Evolutionary conservation across 1,139 yeast species (phyloP).

Genomic region (Lodderomyces margitis): DNA sequence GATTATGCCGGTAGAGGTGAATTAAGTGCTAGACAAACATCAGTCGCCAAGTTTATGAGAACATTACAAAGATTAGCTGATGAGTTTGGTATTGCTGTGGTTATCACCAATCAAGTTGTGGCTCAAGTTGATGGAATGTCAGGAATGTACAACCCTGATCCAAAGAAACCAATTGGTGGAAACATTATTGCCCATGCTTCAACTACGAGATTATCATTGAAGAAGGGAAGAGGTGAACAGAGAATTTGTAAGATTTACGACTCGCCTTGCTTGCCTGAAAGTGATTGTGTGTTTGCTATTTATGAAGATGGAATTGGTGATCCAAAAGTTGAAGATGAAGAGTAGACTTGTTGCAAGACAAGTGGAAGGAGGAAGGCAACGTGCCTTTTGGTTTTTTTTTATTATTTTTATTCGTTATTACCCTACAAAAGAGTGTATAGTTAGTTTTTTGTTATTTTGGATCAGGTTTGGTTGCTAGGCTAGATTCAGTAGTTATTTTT

Average conservation of each 20-base stretch:
- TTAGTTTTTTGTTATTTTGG: too few species aligned
- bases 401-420: neutral
- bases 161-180: slow-evolving; percentile 99
- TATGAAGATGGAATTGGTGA: slow-evolving; percentile 98
- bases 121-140: slow-evolving; percentile 96
- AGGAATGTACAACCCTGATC: slow-evolving; percentile 86
- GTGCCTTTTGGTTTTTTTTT: neutral
- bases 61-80: slow-evolving; percentile 91
- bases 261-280: slow-evolving; percentile 93
- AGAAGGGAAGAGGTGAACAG: slow-evolving; percentile 88
- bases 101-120: slow-evolving; percentile 97
- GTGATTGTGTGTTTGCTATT: slow-evolving; percentile 92
- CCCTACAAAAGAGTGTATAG: neutral
- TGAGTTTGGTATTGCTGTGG: slow-evolving; percentile 97
- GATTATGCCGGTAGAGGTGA: slow-evolving; percentile 97
- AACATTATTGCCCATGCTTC: slow-evolving; percentile 97
- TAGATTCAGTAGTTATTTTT: neutral
- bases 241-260: slow-evolving; percentile 93
- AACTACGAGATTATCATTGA: slow-evolving; percentile 85
- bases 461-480: neutral
- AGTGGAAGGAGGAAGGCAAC: too few species aligned
- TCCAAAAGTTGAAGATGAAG: slow-evolving; percentile 75
- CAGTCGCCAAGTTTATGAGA: slow-evolving; percentile 90
- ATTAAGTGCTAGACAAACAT: slow-evolving; percentile 90
- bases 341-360: too few species aligned